phyloP scores from a whole-genome alignment of 106 monocot species.

The Dendrobium huoshanense region DNA sequence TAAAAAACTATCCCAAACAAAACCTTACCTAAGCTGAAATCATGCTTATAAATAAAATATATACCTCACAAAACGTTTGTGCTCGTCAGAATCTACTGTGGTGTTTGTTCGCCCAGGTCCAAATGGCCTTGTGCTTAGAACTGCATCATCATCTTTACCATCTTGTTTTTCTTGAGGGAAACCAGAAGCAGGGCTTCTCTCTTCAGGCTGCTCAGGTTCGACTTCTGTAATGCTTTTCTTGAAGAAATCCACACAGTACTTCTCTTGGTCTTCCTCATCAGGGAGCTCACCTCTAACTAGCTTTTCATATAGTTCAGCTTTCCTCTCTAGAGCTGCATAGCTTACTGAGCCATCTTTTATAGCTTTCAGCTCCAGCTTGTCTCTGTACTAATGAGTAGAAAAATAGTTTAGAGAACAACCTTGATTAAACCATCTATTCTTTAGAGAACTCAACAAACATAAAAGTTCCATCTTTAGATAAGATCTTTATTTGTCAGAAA shows the following conservation, averaged over 20 bases:
- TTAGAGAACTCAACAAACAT: no score
- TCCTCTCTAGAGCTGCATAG: conserved; percentile 87
- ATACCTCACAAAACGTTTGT: conserved; percentile 89
- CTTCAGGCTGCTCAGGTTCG: conserved; percentile 20
- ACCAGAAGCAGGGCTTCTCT: conserved; percentile 1
- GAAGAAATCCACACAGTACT: conserved; percentile 95
- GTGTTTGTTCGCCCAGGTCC: conserved; percentile 42
- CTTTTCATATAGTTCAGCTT: conserved; percentile 90
- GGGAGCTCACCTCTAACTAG: conserved; percentile 77
- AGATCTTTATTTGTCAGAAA: no score
- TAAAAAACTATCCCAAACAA: no score
- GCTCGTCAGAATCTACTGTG: conserved; percentile 60
- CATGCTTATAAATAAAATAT: neutral
- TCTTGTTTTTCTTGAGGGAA: conserved; percentile 19
- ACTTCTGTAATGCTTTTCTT: conserved; percentile 43
- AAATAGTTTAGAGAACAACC: neutral
- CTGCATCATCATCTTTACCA: conserved; percentile 23
- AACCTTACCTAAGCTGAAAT: neutral
- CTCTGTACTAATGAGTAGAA: conserved; percentile 26
- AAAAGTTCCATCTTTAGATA: no score
- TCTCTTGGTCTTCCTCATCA: conserved; percentile 88
- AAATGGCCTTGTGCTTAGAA: conserved; percentile 24
- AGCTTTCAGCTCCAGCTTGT: conserved; percentile 93
- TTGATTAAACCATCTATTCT: neutral
- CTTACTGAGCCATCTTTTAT: conserved; percentile 73